phyloP scores from a whole-genome alignment of 2,329 filamentous ascomycete genomes.

The Gyromitra esculenta region DNA sequence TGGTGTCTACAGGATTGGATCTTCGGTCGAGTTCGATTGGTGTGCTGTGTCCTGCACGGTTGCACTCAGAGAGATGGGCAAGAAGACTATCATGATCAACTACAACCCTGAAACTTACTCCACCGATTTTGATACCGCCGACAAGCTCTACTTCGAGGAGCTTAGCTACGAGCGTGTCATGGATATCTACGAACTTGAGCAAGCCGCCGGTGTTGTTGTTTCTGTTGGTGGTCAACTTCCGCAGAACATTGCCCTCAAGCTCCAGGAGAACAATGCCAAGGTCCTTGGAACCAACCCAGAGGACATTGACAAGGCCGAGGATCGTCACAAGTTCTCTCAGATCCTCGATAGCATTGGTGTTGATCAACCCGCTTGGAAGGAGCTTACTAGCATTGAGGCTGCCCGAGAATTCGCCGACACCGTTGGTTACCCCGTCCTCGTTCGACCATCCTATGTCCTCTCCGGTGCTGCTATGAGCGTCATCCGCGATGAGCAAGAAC shows the following conservation, averaged over 20 bases:
- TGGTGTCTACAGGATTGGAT: constrained; percentile 97
- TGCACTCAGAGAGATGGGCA: constrained; percentile 82
- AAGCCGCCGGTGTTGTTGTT: constrained; percentile 85
- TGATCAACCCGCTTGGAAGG: constrained; percentile 97
- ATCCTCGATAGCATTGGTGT: constrained; percentile 97
- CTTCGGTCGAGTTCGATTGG: constrained; percentile 99
- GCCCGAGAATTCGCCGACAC: constrained; percentile 85
- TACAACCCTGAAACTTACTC: constrained; percentile 82
- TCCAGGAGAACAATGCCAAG: constrained; percentile 91
- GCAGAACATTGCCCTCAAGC: constrained; percentile 93
- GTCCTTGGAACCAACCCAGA: constrained; percentile 91
- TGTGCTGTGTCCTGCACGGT: constrained; percentile 91
- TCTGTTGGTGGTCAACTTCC: constrained; percentile 96
- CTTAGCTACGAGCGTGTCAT: constrained; percentile 96
- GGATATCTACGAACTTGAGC: constrained; percentile 97
- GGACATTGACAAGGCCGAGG: constrained; percentile 97
- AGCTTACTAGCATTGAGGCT: constrained; percentile 86
- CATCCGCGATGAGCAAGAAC: constrained; percentile 84
- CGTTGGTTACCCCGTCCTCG: constrained; percentile 92
- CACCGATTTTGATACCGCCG: constrained; percentile 89
- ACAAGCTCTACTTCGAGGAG: constrained; percentile 96
- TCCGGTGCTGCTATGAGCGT: constrained; percentile 99
- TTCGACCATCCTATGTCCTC: constrained; percentile 93
- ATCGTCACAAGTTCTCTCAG: constrained; percentile 97
- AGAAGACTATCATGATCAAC: constrained; percentile 99